Conservation (phyloP, 768 basidiomycete species). For the Suillus luteus region DNA sequence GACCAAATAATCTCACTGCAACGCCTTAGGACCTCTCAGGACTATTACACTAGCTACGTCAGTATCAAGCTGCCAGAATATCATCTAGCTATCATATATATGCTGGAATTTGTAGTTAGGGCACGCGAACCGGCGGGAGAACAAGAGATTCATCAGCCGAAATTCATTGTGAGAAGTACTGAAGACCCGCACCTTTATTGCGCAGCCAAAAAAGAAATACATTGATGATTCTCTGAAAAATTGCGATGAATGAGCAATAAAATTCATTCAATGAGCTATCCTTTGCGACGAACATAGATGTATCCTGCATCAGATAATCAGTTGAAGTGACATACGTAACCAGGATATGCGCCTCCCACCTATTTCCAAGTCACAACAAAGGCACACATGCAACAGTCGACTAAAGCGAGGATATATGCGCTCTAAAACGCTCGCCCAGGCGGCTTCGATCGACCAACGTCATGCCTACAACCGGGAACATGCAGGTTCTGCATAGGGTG, state of each 20-base stretch:
- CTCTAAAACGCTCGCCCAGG: background rate
- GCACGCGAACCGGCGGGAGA: background rate
- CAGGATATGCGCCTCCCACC: background rate
- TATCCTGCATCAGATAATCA: slow-evolving; percentile 1
- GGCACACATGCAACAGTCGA: background rate
- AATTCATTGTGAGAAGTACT: background rate
- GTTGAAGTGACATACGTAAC: background rate
- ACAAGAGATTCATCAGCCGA: background rate
- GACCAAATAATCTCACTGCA: slow-evolving; percentile 23
- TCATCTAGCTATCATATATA: slow-evolving; percentile 13
- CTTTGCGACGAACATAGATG: background rate
- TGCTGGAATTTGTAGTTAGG: slow-evolving; percentile 3
- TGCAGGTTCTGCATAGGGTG: background rate
- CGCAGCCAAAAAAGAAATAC: slow-evolving; percentile 2
- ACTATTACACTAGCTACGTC: slow-evolving; percentile 24
- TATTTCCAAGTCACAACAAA: background rate
- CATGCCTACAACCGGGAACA: too few species aligned
- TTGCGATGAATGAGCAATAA: background rate
- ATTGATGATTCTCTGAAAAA: slow-evolving; percentile 5
- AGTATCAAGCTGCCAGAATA: slow-evolving; percentile 19
- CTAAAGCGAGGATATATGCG: background rate
- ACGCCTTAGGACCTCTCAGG: slow-evolving; percentile 5
- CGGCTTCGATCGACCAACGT: background rate
- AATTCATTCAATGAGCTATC: background rate
- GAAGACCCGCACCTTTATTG: slow-evolving; percentile 4